These are phyloP conservation scores for Calophaca sinica DNA, from an alignment of 306 rosid genomes.

Conservation along the genomic window DNA sequence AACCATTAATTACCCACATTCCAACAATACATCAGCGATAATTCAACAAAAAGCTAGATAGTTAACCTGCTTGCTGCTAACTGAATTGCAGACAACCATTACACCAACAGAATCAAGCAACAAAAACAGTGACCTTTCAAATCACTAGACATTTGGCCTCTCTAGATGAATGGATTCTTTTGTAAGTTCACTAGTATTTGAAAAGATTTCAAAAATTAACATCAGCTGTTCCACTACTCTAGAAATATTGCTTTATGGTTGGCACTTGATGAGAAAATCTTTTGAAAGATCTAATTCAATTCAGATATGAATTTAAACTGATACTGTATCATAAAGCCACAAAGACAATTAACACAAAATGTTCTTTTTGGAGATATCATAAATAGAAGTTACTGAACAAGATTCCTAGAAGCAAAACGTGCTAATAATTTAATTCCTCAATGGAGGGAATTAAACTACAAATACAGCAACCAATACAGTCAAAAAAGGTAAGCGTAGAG, in stretches of 20 bases:
- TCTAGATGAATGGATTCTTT: conserved; percentile 30
- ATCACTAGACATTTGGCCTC: conserved; percentile 18
- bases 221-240: conserved; percentile 29
- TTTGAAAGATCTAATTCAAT: not conserved
- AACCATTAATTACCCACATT: conserved; percentile 6
- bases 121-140: conserved; percentile 8
- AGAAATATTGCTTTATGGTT: conserved; percentile 41
- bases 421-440: not conserved
- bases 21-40: conserved; percentile 22
- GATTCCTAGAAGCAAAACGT: conserved; percentile 18
- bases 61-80: conserved; percentile 33
- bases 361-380: not conserved
- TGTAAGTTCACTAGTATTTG: conserved; percentile 38
- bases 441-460: too few species aligned
- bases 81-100: conserved; percentile 30
- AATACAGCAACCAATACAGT: not conserved
- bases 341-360: conserved; percentile 7
- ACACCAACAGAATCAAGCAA: conserved; percentile 19
- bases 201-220: conserved; percentile 6
- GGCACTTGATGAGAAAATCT: conserved; percentile 6
- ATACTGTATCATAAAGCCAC: conserved; percentile 15
- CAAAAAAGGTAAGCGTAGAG: not conserved
- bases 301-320: conserved; percentile 39
- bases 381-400: conserved; percentile 27
- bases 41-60: conserved; percentile 8